Evolutionary conservation across 106 monocot species (phyloP), one percentile per base, ranked within the genome.

Genomic region (Dioscorea dumetorum): DNA sequence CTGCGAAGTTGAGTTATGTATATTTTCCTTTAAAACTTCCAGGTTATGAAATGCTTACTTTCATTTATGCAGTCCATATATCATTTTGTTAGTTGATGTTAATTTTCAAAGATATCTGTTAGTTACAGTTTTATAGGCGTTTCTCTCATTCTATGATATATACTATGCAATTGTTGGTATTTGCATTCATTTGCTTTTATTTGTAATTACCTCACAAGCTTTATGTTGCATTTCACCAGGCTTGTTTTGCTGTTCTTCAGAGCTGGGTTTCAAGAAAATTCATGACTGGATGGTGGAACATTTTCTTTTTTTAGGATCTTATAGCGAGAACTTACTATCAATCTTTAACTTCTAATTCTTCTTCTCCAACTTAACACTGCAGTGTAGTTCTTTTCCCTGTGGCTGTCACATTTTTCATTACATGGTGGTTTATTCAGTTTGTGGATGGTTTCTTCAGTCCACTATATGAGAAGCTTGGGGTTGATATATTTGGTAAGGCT

Each of bases 351-450:
- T 41, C 41, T 41, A 41, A 41, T 41, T 41, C 41, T 41, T 8
- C 41, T 41, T 8, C 41, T 5, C 41, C 41, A 10, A 41, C 6
- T 41, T 6, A 41, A 41, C 41, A 41, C 76, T 81, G 71, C 95
- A 95, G 95, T 56, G 95, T 95, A 7, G 95, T 95, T 60, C 81
- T 95, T 28, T 95, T 95, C 70, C 95, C 95, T 66, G 95, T 91
- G 49, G 95, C 95, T 18, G 84, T 95, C 62, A 95, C 95, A 50
- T 91, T 95, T 67, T 95, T 91, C 72, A 76, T 95, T 32, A 95
- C 95, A 51, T 91, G 95, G 95, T 95, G 95, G 95, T 86, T 95
- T 78, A 78, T 95, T 81, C 91, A 88, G 76, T 95, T 95, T 72
- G 86, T 95, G 63, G 95, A 95, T 84, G 91, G 95, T 35, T 95